Conservation (phyloP, 768 basidiomycete genomes). For the Tulasnella sp. region DNA sequence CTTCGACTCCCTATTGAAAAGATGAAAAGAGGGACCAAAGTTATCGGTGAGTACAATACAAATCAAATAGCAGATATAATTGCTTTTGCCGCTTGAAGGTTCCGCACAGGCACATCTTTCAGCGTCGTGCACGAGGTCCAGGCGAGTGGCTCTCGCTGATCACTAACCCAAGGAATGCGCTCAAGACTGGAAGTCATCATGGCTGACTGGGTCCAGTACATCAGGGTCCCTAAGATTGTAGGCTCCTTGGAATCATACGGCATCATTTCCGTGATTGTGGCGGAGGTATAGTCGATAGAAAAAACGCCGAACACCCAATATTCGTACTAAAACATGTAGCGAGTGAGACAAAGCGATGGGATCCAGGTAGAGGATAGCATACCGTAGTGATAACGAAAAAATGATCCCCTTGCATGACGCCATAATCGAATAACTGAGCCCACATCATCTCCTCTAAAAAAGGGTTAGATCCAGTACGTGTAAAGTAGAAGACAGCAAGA, state of each 20-base stretch:
- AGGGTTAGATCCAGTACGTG: too few relatives aligned
- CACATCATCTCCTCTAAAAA: neutral
- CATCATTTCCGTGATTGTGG: neutral
- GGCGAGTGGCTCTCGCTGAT: too few relatives aligned
- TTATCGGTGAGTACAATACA: too few relatives aligned
- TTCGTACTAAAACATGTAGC: neutral
- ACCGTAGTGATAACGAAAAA: neutral
- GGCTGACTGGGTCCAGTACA: neutral
- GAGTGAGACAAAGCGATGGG: neutral
- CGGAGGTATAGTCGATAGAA: neutral
- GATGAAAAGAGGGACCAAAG: too few relatives aligned
- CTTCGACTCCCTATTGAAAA: too few relatives aligned
- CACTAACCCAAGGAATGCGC: neutral
- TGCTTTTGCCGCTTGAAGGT: too few relatives aligned
- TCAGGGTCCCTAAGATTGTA: neutral
- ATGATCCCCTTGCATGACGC: neutral
- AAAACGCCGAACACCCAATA: neutral
- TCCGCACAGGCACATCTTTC: too few relatives aligned
- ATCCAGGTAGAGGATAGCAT: neutral
- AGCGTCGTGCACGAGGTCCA: too few relatives aligned
- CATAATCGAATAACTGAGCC: neutral
- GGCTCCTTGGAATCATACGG: neutral
- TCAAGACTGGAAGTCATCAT: neutral
- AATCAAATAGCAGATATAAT: too few relatives aligned
- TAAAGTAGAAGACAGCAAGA: too few relatives aligned